Evolutionary conservation across 176 grass and related monocot genomes (phyloP).

Genomic region (bread wheat (Triticum aestivum)): IWGSC_CS_RefSeq_v2.1 NC_057797.1:526240938-526241437

Average conservation of each 20-base stretch:
- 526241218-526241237: background rate
- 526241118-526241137: background rate
- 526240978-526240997: too few relatives aligned
- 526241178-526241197: background rate
- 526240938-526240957: too few relatives aligned
- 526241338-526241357: background rate
- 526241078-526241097: too few relatives aligned
- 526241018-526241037: too few relatives aligned
- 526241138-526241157: background rate
- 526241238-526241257: background rate
- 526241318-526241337: slow-evolving; percentile 11
- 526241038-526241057: too few relatives aligned
- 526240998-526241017: too few relatives aligned
- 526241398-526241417: background rate
- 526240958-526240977: too few relatives aligned
- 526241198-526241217: slow-evolving; percentile 8
- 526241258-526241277: background rate
- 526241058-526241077: too few relatives aligned
- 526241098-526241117: too few relatives aligned
- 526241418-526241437: background rate
- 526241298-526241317: background rate
- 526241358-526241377: background rate
- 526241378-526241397: background rate
- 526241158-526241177: background rate
- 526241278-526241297: background rate